Evolutionary conservation across 208 protist genomes (phyloP).

Genomic region (Leishmania arabica): DNA sequence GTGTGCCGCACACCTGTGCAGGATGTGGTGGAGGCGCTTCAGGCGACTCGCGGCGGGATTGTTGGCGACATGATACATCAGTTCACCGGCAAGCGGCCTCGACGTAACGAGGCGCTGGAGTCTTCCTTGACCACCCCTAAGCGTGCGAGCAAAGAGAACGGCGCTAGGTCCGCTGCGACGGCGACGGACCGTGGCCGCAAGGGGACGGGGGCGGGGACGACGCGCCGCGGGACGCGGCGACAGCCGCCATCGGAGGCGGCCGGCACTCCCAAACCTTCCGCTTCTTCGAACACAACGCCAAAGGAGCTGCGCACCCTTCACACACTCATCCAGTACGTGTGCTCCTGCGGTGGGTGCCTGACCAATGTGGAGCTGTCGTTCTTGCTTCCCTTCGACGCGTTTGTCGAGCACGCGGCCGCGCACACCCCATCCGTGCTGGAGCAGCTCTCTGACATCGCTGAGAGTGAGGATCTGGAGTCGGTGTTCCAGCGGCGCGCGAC

Average conservation of each 20-base stretch:
- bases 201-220: neutral
- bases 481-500: conserved; percentile 46
- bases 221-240: neutral
- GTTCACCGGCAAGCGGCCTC: conserved; percentile 60
- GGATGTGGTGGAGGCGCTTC: conserved; percentile 61
- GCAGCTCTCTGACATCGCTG: neutral
- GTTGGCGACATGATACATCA: conserved; percentile 73
- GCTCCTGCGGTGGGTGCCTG: conserved; percentile 76
- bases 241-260: neutral
- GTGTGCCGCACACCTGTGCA: conserved; percentile 59
- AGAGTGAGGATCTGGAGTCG: conserved; percentile 10
- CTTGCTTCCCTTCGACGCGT: conserved; percentile 87
- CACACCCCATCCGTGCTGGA: neutral
- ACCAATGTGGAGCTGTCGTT: conserved; percentile 69
- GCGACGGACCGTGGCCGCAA: neutral
- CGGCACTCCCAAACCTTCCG: neutral
- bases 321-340: conserved; percentile 67
- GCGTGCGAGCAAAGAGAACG: neutral
- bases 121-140: neutral
- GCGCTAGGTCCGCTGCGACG: neutral
- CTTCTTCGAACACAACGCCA: neutral
- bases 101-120: conserved; percentile 11
- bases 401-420: conserved; percentile 33
- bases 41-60: conserved; percentile 53
- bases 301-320: conserved; percentile 54